phyloP scores from a whole-genome alignment of 257 asterid genomes.

The Solanum paucissectum region DNA sequence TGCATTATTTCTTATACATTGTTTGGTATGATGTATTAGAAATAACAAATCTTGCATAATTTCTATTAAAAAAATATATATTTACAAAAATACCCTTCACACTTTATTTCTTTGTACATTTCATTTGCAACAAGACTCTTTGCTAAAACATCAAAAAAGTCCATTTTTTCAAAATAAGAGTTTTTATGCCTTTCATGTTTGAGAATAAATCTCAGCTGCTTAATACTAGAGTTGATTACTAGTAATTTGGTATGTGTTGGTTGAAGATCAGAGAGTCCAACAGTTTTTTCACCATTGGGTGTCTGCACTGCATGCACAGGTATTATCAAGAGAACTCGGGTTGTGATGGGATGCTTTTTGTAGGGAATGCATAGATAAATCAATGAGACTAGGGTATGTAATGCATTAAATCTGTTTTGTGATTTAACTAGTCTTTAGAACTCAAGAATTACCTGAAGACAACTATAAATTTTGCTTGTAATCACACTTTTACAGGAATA shows the following conservation, averaged over 20 bases:
- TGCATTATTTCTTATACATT: too few relatives aligned
- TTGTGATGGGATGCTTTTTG: conserved; percentile 55
- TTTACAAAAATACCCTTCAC: too few relatives aligned
- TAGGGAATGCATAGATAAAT: conserved; percentile 50
- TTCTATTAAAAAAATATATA: too few relatives aligned
- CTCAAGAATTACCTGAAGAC: neutral
- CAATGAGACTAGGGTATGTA: conserved; percentile 44
- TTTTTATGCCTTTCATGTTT: neutral
- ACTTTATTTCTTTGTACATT: too few relatives aligned
- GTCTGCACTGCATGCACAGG: conserved; percentile 13
- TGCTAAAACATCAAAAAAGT: too few relatives aligned
- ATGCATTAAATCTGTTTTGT: neutral
- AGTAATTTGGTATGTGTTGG: neutral
- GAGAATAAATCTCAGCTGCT: neutral
- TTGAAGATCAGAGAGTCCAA: neutral
- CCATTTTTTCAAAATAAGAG: too few relatives aligned
- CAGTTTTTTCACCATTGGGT: neutral
- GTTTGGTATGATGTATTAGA: too few relatives aligned
- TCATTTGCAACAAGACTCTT: too few relatives aligned
- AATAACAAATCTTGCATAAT: too few relatives aligned
- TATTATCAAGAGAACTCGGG: conserved; percentile 39
- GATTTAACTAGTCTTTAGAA: neutral
- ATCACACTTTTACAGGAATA: conserved; percentile 23
- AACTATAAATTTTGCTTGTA: neutral
- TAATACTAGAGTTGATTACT: neutral